Base-by-base conservation (phyloP, 2,329 filamentous ascomycete species). In the Pseudopyricularia cyperi region DNA sequence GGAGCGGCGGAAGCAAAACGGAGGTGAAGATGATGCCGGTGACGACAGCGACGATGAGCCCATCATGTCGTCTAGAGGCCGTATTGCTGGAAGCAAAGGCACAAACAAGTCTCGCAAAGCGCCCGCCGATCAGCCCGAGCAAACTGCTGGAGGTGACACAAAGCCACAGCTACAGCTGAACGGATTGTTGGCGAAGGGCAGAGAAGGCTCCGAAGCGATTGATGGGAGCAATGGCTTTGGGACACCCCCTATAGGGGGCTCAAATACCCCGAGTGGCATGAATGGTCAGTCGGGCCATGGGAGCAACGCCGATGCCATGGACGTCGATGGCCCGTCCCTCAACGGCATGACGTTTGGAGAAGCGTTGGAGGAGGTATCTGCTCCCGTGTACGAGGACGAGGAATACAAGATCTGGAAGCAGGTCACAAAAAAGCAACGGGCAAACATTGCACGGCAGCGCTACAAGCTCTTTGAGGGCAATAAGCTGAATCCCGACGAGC, bases 371-470 rank as follows among this genome's bases (percentile, higher is more conserved):
- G 76, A 85, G 54, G 78, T 79, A 30, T 76, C 74, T 14, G 86
- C 94, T 59, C 87, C 95, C 58, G 77, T 79, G 12, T 89, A 89
- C 58, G 82, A 94, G 59, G 90, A 97, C 59, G 90, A 97, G 54
- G 91, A 96, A 63, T 95, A 93, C 70, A 95, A 94, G 65, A 87
- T 93, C 34, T 98, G 94, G 93, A 98, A 97, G 70, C 91, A 97
- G 67, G 89, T 95, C 39, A 98, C 93, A 2, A 97, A 97, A 69
- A 96, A 93, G 64, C 90, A 95, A 61, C 83, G 93, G 56, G 93
- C 93, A 4, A 72, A 85, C 24, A 81, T 91, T 51, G 86, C 93
- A 54, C 89, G 90, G 57, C 88, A 95, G 63, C 80, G 93, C 32
- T 83, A 89, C 65, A 80, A 86, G 37, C 77, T 98, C 14, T 95